Evolutionary conservation across 495 filamentous ascomycete genomes (phyloP), one percentile per base, ranked within the genome.

Genomic region (Annulohypoxylon stygium): DNA sequence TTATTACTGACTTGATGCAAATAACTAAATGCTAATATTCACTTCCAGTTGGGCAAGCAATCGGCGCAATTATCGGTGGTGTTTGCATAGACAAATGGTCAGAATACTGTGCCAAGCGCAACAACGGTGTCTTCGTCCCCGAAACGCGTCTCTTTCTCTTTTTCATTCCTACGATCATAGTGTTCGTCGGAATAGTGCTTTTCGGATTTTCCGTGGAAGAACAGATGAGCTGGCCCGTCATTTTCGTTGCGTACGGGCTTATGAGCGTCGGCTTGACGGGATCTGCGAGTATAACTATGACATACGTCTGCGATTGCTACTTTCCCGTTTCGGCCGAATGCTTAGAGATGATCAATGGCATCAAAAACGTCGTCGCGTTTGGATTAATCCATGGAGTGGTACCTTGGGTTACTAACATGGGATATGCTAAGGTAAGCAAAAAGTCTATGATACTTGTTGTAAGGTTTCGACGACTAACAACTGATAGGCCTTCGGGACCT

Each of bases 361-460:
- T 67, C n/a, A 67, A 67, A 50, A 67, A 67, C 26, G 37, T 67
- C 4, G 53, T 67, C 20, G 64, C 64, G 16, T 67, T 67, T 34
- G 64, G 53, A n/a, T 50, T 67, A 3, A 39, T 58, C 2, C 43
- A 48, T n/a, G 64, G 53, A 11, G 53, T 53, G 16, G 64, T 67
- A 18, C 64, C 64, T n/a, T 67, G 64, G 64, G 53, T 67, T 37
- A 39, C 48, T 11, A 37, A 16, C 2, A 54, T 47, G 33, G 64
- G 64, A 12, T 67, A 67, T 30, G 26, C 43, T 25, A 67, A 20
- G n/a, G 64, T 67, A 30, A 59, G 53, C 25, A 4, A 12, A 8
- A 0, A 16, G 33, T 12, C 26, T 5, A 10, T 10, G 25, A 16
- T 51, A 4, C 12, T 14, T 11, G 9, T 20, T 1, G 34, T 25